A percentile compares a stretch with the other conserved stretches of the same genome.
Evolutionary conservation across 306 rosid species (phyloP).

Genomic region (Trifolium pratense): DNA sequence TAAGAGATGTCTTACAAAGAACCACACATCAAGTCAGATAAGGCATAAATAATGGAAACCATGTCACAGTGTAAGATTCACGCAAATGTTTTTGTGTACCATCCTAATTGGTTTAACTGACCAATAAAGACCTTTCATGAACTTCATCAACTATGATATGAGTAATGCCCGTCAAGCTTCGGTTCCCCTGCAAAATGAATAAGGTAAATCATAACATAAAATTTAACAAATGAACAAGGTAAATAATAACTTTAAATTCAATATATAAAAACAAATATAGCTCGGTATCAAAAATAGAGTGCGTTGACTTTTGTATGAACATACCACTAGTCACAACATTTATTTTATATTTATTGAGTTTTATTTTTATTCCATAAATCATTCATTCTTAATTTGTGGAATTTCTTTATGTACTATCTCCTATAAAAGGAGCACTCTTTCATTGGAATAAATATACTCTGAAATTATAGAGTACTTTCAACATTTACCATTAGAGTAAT

Average conservation of each 20-base stretch:
- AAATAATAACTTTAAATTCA: slow-evolving; percentile 25
- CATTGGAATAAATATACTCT: background rate
- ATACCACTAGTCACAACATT: slow-evolving; percentile 7
- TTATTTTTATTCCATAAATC: background rate
- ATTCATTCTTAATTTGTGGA: no score
- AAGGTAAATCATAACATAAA: slow-evolving; percentile 24
- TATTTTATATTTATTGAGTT: no score
- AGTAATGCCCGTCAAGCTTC: slow-evolving; percentile 73
- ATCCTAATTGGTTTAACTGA: slow-evolving; percentile 51
- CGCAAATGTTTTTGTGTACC: slow-evolving; percentile 6
- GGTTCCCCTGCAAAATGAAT: slow-evolving; percentile 68
- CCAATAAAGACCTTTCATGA: slow-evolving; percentile 95
- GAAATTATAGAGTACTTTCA: background rate
- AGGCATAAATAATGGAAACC: slow-evolving; percentile 32
- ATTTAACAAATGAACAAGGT: slow-evolving; percentile 32
- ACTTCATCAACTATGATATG: slow-evolving; percentile 97
- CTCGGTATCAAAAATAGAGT: background rate
- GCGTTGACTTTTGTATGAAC: slow-evolving; percentile 5
- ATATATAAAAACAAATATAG: background rate
- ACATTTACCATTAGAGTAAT: background rate
- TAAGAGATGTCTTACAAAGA: slow-evolving; percentile 22
- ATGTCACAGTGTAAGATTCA: slow-evolving; percentile 14
- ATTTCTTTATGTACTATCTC: background rate
- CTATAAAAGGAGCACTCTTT: background rate
- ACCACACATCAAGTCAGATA: slow-evolving; percentile 33